These are phyloP conservation scores for Euphrasia arctica DNA, from an alignment of 305 asterid genomes.

Conservation along the genomic window DNA sequence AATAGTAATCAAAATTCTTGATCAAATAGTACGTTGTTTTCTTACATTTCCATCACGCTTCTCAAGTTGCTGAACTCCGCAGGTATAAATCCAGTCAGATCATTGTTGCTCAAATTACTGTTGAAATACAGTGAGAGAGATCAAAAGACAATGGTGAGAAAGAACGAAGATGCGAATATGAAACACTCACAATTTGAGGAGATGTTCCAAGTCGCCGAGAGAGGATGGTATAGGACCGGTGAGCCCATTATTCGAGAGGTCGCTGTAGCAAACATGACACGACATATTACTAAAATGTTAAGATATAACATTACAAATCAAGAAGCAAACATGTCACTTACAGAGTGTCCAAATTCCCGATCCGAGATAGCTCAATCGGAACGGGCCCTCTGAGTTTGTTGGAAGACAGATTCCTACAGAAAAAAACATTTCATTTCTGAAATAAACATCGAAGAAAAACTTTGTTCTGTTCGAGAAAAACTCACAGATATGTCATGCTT, in stretches of 20 bases:
- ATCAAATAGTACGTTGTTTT: neutral
- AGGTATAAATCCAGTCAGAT: conserved; percentile 65
- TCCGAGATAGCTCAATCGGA: conserved; percentile 87
- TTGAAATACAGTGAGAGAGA: conserved; percentile 11
- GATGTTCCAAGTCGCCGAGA: conserved; percentile 97
- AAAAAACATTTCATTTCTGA: neutral
- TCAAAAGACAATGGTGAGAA: neutral
- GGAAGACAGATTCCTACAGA: conserved; percentile 71
- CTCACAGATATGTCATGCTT: conserved; percentile 97
- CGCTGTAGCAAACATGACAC: conserved; percentile 40
- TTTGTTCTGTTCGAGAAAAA: conserved; percentile 12
- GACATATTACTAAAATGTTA: neutral
- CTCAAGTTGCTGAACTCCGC: conserved; percentile 91
- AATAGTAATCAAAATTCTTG: neutral
- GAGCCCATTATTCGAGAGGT: conserved; percentile 75
- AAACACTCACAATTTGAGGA: conserved; percentile 71
- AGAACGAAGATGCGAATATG: neutral
- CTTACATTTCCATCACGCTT: conserved; percentile 94
- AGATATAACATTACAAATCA: conserved; percentile 1
- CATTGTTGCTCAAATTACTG: conserved; percentile 86
- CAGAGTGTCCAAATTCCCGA: conserved; percentile 93
- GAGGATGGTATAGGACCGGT: conserved; percentile 76
- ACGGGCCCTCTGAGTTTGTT: conserved; percentile 71
- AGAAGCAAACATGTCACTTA: conserved; percentile 37
- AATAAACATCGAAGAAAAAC: neutral